A percentile compares a stretch with the other conserved stretches of the same genome.
Evolutionary conservation across 768 basidiomycete genomes (phyloP).

Genomic region (Boletus patriciae): DNA sequence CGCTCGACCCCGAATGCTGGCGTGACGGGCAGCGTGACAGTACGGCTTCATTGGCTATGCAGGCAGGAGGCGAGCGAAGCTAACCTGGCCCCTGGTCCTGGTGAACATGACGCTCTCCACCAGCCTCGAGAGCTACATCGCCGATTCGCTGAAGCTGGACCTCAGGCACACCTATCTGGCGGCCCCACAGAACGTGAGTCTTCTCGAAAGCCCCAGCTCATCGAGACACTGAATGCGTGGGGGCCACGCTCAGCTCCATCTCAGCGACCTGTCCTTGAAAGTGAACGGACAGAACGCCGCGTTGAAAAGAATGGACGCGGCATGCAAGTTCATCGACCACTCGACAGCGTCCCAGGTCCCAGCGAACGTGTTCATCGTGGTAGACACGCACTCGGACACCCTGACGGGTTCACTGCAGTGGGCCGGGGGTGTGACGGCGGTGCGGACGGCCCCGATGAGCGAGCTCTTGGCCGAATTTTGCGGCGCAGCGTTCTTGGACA

Average conservation of each 20-base stretch:
- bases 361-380: not conserved
- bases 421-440: rapidly evolving
- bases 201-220: too few species aligned
- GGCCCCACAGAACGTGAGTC: not conserved
- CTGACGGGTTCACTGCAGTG: not conserved
- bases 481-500: rapidly evolving
- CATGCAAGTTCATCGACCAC: not conserved
- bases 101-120: not conserved
- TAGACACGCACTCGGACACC: not conserved
- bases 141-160: not conserved
- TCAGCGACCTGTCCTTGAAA: not conserved
- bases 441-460: rapidly evolving
- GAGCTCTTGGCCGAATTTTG: not conserved
- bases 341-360: not conserved
- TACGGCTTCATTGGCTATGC: not conserved
- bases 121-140: not conserved
- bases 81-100: not conserved
- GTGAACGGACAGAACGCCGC: not conserved
- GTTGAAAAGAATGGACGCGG: not conserved
- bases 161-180: not conserved
- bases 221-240: too few species aligned
- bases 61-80: not conserved
- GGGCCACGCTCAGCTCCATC: not conserved
- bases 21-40: not conserved
- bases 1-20: not conserved